These are phyloP conservation scores for Aegilops bicornis DNA, from an alignment of 176 grass and related monocot species.

Conservation along the genomic window DNA sequence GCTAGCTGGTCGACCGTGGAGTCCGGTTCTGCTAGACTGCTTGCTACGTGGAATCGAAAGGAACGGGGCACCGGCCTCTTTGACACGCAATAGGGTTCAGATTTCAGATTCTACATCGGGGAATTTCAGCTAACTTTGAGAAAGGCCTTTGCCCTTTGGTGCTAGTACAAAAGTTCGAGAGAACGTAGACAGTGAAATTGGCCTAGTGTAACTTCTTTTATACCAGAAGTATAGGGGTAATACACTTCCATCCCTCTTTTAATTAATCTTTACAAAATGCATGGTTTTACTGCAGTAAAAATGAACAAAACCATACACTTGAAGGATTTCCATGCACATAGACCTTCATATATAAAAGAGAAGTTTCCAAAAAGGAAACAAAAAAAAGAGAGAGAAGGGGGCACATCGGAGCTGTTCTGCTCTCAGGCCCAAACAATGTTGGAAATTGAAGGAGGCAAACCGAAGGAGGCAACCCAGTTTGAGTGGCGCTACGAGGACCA, in stretches of 20 bases:
- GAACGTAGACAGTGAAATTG: no score
- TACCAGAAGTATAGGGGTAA: no score
- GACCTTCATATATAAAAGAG: slow-evolving; percentile 15
- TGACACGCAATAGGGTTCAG: not conserved
- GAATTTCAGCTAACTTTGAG: not conserved
- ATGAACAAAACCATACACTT: slow-evolving; percentile 33
- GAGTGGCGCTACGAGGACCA: slow-evolving; percentile 53
- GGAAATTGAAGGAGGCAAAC: not conserved
- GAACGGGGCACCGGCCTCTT: not conserved
- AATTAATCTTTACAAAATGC: slow-evolving; percentile 26
- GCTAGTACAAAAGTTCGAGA: no score
- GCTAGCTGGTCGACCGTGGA: not conserved
- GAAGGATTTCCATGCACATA: slow-evolving; percentile 30
- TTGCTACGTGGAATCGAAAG: not conserved
- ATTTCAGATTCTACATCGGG: not conserved
- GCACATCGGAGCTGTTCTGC: slow-evolving; percentile 32
- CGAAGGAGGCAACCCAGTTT: not conserved
- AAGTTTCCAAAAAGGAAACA: not conserved
- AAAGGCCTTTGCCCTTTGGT: no score
- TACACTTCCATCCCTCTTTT: slow-evolving; percentile 19
- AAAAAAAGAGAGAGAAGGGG: not conserved
- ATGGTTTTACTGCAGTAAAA: slow-evolving; percentile 20
- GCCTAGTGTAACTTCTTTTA: no score
- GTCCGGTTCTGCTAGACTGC: no score
- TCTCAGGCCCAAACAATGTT: slow-evolving; percentile 40